phyloP scores from a whole-genome alignment of 2,329 filamentous ascomycete genomes.

The Pleoardoris graminearum region DNA sequence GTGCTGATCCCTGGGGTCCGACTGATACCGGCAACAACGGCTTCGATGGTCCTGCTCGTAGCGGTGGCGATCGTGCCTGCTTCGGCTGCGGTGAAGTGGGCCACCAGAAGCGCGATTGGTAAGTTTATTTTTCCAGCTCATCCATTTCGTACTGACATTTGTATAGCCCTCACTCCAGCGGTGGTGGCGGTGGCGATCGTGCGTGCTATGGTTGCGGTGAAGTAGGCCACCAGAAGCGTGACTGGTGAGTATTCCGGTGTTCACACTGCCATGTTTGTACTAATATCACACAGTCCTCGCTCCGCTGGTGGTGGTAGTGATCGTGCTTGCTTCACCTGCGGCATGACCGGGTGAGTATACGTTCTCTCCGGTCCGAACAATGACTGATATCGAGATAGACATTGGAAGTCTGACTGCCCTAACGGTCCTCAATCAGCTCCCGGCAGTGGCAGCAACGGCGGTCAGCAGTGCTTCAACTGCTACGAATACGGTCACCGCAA shows the following conservation, averaged over 20 bases:
- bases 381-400: slow-evolving; percentile 6
- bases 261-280: neutral
- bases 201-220: slow-evolving; percentile 39
- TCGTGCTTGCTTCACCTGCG: slow-evolving; percentile 38
- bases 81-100: slow-evolving; percentile 47
- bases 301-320: slow-evolving; percentile 10
- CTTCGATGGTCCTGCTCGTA: slow-evolving; percentile 44
- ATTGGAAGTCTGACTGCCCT: slow-evolving; percentile 31
- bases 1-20: neutral
- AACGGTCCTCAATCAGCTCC: slow-evolving; percentile 21
- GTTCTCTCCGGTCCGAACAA: neutral
- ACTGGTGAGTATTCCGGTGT: slow-evolving; percentile 19
- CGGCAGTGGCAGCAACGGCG: slow-evolving; percentile 17
- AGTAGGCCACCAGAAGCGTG: slow-evolving; percentile 29
- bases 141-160: neutral
- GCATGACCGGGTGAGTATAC: slow-evolving; percentile 23
- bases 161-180: slow-evolving; percentile 31
- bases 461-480: slow-evolving; percentile 26
- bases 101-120: slow-evolving; percentile 31
- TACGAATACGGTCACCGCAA: slow-evolving; percentile 12
- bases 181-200: slow-evolving; percentile 17
- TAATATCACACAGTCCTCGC: slow-evolving; percentile 9
- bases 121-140: slow-evolving; percentile 15
- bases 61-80: slow-evolving; percentile 44
- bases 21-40: slow-evolving; percentile 14